phyloP scores from a whole-genome alignment of 768 basidiomycete species.

The Collybia mongolica region DNA sequence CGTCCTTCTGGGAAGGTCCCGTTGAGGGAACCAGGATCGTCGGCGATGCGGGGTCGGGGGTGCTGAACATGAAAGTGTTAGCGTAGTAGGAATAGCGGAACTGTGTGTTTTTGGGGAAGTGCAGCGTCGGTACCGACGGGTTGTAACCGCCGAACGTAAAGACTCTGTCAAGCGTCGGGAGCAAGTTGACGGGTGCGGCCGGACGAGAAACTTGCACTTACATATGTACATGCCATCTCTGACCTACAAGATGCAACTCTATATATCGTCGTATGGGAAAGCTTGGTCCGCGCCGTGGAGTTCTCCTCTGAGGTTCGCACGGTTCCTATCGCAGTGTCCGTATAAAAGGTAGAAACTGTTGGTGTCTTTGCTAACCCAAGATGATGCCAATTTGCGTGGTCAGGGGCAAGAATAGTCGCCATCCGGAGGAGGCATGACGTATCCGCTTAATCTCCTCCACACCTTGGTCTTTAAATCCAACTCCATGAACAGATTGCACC shows the following conservation, averaged over 20 bases:
- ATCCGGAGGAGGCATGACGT: conserved; percentile 13
- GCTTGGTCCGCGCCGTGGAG: conserved; percentile 16
- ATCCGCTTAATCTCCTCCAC: conserved; percentile 20
- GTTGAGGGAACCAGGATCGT: conserved; percentile 7
- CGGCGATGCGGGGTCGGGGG: conserved; percentile 13
- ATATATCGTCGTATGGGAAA: conserved; percentile 24
- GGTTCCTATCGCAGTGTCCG: conserved; percentile 32
- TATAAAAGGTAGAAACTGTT: conserved; percentile 31
- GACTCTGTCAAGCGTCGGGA: conserved; percentile 35
- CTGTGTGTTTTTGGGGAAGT: conserved; percentile 10
- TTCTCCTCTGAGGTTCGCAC: conserved; percentile 20
- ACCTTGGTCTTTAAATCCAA: conserved; percentile 30
- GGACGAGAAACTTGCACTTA: conserved; percentile 7
- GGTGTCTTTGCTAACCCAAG: conserved; percentile 30
- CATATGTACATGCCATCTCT: conserved; percentile 27
- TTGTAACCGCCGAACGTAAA: conserved; percentile 40
- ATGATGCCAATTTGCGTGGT: conserved; percentile 28
- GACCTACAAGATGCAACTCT: conserved; percentile 32
- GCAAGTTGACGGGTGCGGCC: not conserved
- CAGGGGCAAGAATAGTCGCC: conserved; percentile 26
- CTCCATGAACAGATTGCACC: conserved; percentile 35
- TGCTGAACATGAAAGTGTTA: conserved; percentile 35
- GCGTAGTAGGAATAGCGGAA: conserved; percentile 38
- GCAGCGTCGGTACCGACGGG: conserved; percentile 23
- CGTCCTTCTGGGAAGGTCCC: conserved; percentile 3